Evolutionary conservation across 1,139 yeast species (phyloP), one percentile per base, ranked within the genome.

Genomic region (Hemisphaericaspora xylofermentans): DNA sequence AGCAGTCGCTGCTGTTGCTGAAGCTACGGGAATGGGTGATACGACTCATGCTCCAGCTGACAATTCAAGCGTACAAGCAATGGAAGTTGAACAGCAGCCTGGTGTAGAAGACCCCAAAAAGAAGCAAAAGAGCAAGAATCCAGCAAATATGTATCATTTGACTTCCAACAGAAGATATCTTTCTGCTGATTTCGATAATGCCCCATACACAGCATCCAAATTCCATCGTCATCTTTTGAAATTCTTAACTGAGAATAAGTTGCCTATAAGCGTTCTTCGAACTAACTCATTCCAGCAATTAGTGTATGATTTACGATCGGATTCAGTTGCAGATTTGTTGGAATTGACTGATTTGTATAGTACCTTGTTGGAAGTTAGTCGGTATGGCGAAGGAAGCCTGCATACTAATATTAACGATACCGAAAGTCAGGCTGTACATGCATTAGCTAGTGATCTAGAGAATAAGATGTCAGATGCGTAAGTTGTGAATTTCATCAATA

Each of bases 231-330:
- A 77, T 46, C 57, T 78, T 34, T 61, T 77, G 66, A 66, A 65
- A 47, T 78, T 78, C 46, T 54, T 78, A 36, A 67, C 73, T 9
- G 82, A 77, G 16, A 76, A 78, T 53, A 76, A 75, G 51, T 60
- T 78, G 17, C 71, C 80, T 1, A 67, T 77, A 19, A 63, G 62
- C 35, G 70, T 73, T 5, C 70, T 76, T 25, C 72, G 72, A 53
- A 70, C 79, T 27, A 71, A 63, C n/a, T 66, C 79, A 2, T 78
- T 78, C 53, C 76, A 74, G 49, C 82, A 77, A 49, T 56, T 78
- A 33, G 60, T 78, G 8, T 71, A 68, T 47, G 78, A 78, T 39
- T 62, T 78, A 45, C 61, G 76, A 42, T 71, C 79, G 0, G 77
- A 72, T 35, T 69, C 78, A 1, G 59, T 78, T 6, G 48, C 58